Evolutionary conservation across 2,329 filamentous ascomycete species (phyloP).

Genomic region (Exophiala spinifera): DNA sequence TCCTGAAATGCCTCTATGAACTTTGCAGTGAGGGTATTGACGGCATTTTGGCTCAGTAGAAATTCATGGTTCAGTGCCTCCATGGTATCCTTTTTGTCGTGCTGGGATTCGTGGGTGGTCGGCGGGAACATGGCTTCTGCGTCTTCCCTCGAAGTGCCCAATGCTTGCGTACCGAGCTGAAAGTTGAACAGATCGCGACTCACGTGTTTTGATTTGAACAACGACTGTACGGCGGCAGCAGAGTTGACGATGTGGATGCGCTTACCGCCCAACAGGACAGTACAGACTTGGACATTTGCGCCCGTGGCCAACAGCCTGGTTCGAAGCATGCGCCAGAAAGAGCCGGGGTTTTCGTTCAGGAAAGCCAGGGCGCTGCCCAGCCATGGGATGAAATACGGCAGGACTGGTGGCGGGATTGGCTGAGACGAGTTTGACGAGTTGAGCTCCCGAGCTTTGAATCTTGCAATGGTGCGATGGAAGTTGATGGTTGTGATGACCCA

Average conservation of each 20-base stretch:
- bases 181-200: constrained; percentile 15
- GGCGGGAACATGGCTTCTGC: constrained; percentile 8
- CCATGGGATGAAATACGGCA: constrained; percentile 20
- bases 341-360: constrained; percentile 17
- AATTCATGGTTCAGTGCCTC: constrained; percentile 15
- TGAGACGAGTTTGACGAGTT: background rate
- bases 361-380: constrained; percentile 20
- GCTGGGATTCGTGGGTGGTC: background rate
- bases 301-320: constrained; percentile 7
- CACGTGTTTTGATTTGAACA: constrained; percentile 15
- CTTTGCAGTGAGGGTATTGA: constrained; percentile 15
- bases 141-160: constrained; percentile 14
- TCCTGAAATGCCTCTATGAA: constrained; percentile 13
- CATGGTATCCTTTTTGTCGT: constrained; percentile 1
- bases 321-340: constrained; percentile 19
- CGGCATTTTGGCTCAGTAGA: constrained; percentile 15
- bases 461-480: background rate
- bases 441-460: background rate
- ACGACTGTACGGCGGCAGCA: constrained; percentile 12
- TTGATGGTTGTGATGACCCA: constrained; percentile 9
- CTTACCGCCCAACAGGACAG: constrained; percentile 17
- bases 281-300: constrained; percentile 5
- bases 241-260: constrained; percentile 12
- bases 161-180: constrained; percentile 2
- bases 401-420: constrained; percentile 10